Evolutionary conservation across 352 stramenopile genomes (phyloP).

Genomic region (Globisporangium irregulare): DNA sequence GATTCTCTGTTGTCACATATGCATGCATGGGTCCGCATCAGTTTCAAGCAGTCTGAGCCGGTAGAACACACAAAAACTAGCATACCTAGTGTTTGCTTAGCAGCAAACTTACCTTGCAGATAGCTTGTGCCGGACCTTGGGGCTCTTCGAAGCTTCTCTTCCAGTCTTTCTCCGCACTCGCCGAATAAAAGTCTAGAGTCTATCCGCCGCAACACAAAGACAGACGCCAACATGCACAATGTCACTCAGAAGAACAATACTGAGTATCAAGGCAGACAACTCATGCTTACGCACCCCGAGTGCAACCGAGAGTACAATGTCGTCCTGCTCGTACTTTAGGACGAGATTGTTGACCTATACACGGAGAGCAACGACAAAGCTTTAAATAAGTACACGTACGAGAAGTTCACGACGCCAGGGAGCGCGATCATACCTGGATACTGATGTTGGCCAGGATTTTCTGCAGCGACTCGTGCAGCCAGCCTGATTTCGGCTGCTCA

Average conservation of each 20-base stretch:
- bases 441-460: constrained; percentile 83
- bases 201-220: constrained; percentile 20
- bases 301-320: constrained; percentile 82
- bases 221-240: background rate
- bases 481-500: constrained; percentile 77
- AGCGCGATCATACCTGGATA: constrained; percentile 37
- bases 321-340: constrained; percentile 86
- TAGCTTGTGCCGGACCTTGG: constrained; percentile 36
- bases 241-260: too few species aligned
- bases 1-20: constrained; percentile 32
- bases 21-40: background rate
- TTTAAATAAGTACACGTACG: background rate
- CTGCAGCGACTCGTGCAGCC: constrained; percentile 75
- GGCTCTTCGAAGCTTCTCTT: constrained; percentile 66
- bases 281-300: constrained; percentile 48
- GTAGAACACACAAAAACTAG: background rate
- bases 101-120: constrained; percentile 46
- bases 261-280: background rate
- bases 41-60: background rate
- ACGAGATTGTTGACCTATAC: constrained; percentile 83
- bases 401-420: background rate
- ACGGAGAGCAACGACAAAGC: background rate
- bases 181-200: constrained; percentile 77
- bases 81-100: background rate
- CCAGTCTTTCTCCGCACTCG: constrained; percentile 56